Evolutionary conservation across 177 flowering plant genomes (phyloP), one percentile per base, ranked within the genome.

Genomic region (Telopea speciosissima): DNA sequence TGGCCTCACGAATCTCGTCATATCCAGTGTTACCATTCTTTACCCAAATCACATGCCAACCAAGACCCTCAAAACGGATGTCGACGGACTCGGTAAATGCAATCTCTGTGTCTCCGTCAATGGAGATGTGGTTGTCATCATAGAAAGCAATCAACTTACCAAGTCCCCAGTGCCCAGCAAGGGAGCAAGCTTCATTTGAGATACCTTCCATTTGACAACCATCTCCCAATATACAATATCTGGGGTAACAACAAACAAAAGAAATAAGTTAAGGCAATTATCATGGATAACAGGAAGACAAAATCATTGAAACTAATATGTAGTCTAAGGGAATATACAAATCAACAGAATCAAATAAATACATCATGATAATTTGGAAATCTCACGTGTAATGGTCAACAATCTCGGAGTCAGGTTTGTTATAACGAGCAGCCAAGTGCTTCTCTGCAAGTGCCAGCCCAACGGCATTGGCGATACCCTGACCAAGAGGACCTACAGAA

Each of bases 191-290:
- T 83, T 95, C 99, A 75, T 93, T 88, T 24, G 98, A 65, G 81
- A 95, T 81, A 0, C 99, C 99, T 77, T 95, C 99, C 99, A 95
- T 95, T 81, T 93, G 96, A 78, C 98, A 93, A 61, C 99, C 99
- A 89, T 95, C 99, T 26, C 99, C 99, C 76, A 93, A 74, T 16
- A 95, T 88, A 59, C 8, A 72, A 80, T 91, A 95, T 49, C 99
- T 94, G 72, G n/a, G 68, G 13, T 69, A 65, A 23, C 63, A 24
- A n/a, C 21, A 23, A 52, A 8, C 24, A 58, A 45, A 5, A 49
- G 49, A 44, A 44, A 9, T 44, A 44, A 44, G 49, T 28, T 2
- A 36, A 36, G 7, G 40, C 3, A 36, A 36, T 5, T 36, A 36
- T 36, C 40, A 36, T 36, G 40, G 40, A 36, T 36, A 36, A 36